A percentile compares a stretch with the other conserved stretches of the same genome.
Evolutionary conservation across 768 basidiomycete species (phyloP).

Genomic region (Sarcodon aspratus): DNA sequence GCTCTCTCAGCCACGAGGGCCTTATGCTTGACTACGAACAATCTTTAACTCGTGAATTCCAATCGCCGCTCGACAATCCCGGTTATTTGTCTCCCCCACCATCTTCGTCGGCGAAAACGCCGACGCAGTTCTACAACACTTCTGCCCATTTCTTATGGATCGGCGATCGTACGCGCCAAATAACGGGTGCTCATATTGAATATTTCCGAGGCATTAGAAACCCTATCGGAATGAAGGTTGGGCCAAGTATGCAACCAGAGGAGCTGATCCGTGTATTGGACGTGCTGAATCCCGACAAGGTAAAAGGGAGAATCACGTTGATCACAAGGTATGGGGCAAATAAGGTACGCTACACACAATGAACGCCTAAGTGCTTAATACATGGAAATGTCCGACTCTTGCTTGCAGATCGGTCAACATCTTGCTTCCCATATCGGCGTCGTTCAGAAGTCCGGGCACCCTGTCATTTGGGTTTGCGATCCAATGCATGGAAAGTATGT

Average conservation of each 20-base stretch:
- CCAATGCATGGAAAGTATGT: constrained; percentile 98
- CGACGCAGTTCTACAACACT: constrained; percentile 65
- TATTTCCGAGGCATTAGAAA: constrained; percentile 89
- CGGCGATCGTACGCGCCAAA: constrained; percentile 88
- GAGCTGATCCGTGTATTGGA: constrained; percentile 72
- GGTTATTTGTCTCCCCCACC: background rate
- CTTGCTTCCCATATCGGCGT: constrained; percentile 74
- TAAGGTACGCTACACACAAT: constrained; percentile 37
- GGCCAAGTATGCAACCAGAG: constrained; percentile 70
- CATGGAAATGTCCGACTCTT: background rate
- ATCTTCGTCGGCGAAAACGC: background rate
- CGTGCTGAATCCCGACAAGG: constrained; percentile 81
- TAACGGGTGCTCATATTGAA: constrained; percentile 91
- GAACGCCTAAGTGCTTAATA: background rate
- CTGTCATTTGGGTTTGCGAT: constrained; percentile 91
- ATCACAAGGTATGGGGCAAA: constrained; percentile 90
- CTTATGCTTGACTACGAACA: constrained; percentile 89
- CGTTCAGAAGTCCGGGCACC: constrained; percentile 73
- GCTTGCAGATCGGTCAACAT: constrained; percentile 55
- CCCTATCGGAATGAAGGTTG: constrained; percentile 94
- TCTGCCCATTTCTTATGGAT: constrained; percentile 97
- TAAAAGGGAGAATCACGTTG: constrained; percentile 73
- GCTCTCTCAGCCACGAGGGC: constrained; percentile 67
- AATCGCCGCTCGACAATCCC: constrained; percentile 18
- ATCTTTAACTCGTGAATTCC: constrained; percentile 70